phyloP scores from a whole-genome alignment of 169 alveolate genomes.

The Toxoplasma gondii region DNA sequence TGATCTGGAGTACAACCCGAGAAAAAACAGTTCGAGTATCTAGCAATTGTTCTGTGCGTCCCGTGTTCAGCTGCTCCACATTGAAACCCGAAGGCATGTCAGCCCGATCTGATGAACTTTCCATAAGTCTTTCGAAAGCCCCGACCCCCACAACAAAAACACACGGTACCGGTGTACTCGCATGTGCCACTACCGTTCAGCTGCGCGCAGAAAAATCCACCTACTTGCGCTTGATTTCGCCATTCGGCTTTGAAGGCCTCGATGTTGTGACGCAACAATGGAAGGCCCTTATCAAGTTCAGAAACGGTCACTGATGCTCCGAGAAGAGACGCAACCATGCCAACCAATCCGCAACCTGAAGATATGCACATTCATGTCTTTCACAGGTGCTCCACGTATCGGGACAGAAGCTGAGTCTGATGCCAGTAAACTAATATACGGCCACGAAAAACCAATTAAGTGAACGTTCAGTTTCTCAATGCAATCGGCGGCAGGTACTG shows the following conservation, averaged over 20 bases:
- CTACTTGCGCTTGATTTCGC: not conserved
- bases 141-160: too few relatives aligned
- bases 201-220: not conserved
- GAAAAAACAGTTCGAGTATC: too few relatives aligned
- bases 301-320: slow-evolving; percentile 29
- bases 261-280: not conserved
- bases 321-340: slow-evolving; percentile 32
- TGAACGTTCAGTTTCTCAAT: too few relatives aligned
- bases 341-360: slow-evolving; percentile 25
- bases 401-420: not conserved
- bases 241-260: slow-evolving; percentile 31
- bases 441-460: not conserved
- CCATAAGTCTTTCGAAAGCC: too few relatives aligned
- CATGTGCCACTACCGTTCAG: too few relatives aligned
- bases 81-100: too few relatives aligned
- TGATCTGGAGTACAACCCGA: not conserved
- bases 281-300: not conserved
- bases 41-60: too few relatives aligned
- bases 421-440: not conserved
- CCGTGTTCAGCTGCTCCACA: too few relatives aligned
- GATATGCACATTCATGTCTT: not conserved
- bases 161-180: too few relatives aligned
- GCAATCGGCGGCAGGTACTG: too few relatives aligned
- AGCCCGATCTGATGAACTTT: too few relatives aligned
- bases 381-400: not conserved